Percentiles rank a stretch among this genome's conserved stretches.
Evolutionary conservation across 176 grass and related monocot species (phyloP).

Genomic region (Echinochloa phyllopogon): DNA sequence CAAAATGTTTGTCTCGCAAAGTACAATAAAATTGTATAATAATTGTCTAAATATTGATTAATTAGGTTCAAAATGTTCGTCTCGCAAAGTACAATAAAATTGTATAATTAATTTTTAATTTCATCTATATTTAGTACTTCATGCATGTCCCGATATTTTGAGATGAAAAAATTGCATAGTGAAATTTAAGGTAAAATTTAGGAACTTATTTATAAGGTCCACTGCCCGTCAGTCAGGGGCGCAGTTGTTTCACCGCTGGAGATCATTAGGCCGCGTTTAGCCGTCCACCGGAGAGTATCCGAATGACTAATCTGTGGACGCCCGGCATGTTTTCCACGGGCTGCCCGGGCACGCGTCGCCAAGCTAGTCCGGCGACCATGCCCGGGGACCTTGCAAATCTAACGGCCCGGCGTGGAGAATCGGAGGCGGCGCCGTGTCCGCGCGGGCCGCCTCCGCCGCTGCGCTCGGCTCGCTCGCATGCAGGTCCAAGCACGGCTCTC

Average conservation of each 20-base stretch:
- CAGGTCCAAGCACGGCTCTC: constrained; percentile 46
- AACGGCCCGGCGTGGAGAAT: background rate
- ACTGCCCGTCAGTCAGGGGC: background rate
- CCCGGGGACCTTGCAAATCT: background rate
- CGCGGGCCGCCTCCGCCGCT: background rate
- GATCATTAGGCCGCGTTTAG: constrained; percentile 3
- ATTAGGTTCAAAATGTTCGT: too few species aligned
- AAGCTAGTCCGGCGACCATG: background rate
- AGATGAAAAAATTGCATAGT: too few species aligned
- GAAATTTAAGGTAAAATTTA: too few species aligned
- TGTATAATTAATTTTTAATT: too few species aligned
- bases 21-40: too few species aligned
- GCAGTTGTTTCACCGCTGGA: background rate
- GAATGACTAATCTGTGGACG: background rate
- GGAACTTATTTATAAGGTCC: too few species aligned
- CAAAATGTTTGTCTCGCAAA: too few species aligned
- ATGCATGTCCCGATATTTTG: too few species aligned
- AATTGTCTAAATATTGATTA: too few species aligned
- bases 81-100: too few species aligned
- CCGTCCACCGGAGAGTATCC: background rate
- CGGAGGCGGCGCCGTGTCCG: background rate
- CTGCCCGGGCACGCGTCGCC: background rate
- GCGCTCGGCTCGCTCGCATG: constrained; percentile 16
- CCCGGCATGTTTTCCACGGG: background rate
- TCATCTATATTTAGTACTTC: too few species aligned